phyloP scores from a whole-genome alignment of 192 early-diverging fungal species.

The Coemansia sp. region DNA sequence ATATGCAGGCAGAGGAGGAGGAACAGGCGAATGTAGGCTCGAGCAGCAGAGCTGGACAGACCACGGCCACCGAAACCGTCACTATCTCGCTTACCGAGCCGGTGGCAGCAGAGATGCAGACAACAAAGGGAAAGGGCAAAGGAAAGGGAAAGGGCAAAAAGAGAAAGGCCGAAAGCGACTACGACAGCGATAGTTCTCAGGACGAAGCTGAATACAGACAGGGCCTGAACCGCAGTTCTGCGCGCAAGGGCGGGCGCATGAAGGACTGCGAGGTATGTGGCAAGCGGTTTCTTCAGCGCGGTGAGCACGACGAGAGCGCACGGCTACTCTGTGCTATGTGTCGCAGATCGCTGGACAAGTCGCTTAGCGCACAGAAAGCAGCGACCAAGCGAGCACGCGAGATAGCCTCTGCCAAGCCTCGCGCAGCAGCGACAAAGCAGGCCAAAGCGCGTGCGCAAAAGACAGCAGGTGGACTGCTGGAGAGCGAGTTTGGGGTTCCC shows the following conservation, averaged over 20 bases:
- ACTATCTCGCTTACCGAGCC: background rate
- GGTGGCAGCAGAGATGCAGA: background rate
- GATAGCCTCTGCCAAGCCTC: background rate
- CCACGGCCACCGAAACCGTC: slow-evolving; percentile 1
- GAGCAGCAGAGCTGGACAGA: background rate
- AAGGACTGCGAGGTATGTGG: slow-evolving; percentile 38
- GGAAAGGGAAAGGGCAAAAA: slow-evolving; percentile 16
- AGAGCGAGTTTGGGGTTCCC: slow-evolving; percentile 54
- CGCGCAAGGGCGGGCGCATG: slow-evolving; percentile 47
- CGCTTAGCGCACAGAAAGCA: background rate
- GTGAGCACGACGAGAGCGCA: slow-evolving; percentile 4
- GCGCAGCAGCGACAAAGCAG: too few relatives aligned
- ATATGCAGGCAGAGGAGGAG: slow-evolving; percentile 25
- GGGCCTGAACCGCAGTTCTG: slow-evolving; percentile 35
- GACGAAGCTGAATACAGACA: slow-evolving; percentile 23
- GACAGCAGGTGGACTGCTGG: slow-evolving; percentile 49
- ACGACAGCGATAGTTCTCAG: background rate
- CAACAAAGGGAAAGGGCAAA: slow-evolving; percentile 8
- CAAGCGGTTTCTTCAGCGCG: slow-evolving; percentile 34
- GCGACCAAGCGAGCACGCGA: slow-evolving; percentile 15
- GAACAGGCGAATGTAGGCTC: slow-evolving; percentile 2
- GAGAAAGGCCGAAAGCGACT: slow-evolving; percentile 12
- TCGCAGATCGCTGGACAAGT: slow-evolving; percentile 34
- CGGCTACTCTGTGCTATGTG: slow-evolving; percentile 30
- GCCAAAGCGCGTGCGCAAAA: slow-evolving; percentile 21